Evolutionary conservation across 306 rosid genomes (phyloP).

Genomic region (Lathyrus oleraceus): DNA sequence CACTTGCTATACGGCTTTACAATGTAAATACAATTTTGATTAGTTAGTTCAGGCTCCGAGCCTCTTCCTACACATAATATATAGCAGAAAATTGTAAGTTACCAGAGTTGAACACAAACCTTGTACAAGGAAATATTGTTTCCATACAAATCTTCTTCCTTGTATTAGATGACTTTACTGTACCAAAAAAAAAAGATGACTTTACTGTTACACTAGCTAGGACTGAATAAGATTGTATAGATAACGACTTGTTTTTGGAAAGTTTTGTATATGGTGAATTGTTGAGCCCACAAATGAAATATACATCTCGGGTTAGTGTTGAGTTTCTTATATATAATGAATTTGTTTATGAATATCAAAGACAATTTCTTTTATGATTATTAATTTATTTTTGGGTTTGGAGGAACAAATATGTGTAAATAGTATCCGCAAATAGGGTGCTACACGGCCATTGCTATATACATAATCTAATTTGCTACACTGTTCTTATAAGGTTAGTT

Average conservation of each 20-base stretch:
- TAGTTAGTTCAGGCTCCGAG: constrained; percentile 16
- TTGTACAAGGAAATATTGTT: constrained; percentile 16
- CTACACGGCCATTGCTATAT: background rate
- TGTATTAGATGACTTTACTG: constrained; percentile 3
- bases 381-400: background rate
- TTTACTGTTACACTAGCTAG: constrained; percentile 8
- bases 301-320: constrained; percentile 15
- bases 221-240: constrained; percentile 30
- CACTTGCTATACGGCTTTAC: constrained; percentile 4
- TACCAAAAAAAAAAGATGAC: background rate
- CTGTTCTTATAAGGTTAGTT: background rate
- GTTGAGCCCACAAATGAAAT: constrained; percentile 10
- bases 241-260: background rate
- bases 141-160: constrained; percentile 15
- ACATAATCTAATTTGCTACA: background rate
- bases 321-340: background rate
- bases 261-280: constrained; percentile 16
- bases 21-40: constrained; percentile 33
- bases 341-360: background rate
- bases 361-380: background rate
- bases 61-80: constrained; percentile 9
- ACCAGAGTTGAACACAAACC: constrained; percentile 21
- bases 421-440: background rate
- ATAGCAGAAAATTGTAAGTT: constrained; percentile 18
- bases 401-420: background rate